phyloP scores from a whole-genome alignment of 2,329 filamentous ascomycete genomes.

The Ascomycota sp. region DNA sequence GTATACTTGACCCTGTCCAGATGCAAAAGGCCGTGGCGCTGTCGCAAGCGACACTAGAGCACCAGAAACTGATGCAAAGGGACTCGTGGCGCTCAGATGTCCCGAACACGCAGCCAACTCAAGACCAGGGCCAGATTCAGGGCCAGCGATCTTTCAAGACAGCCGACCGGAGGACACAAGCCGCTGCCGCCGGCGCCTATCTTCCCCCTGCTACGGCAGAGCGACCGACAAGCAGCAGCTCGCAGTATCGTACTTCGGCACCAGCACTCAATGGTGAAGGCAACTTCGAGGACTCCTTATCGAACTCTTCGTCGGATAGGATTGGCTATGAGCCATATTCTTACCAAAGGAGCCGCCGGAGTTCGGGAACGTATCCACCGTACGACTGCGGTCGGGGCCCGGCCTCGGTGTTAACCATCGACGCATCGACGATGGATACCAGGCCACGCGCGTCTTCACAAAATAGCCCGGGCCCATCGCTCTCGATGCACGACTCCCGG shows the following conservation, averaged over 20 bases:
- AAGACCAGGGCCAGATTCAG: conserved; percentile 12
- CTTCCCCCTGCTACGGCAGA: neutral
- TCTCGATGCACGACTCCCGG: no score
- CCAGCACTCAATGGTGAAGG: conserved; percentile 6
- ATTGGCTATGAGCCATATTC: conserved; percentile 13
- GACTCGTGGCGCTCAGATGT: neutral
- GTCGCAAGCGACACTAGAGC: conserved; percentile 6
- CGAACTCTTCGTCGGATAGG: conserved; percentile 3
- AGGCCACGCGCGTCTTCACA: no score
- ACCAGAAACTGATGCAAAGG: conserved; percentile 9
- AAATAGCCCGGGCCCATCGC: no score
- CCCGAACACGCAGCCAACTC: conserved; percentile 9
- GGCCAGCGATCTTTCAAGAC: conserved; percentile 2
- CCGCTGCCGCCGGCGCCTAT: no score
- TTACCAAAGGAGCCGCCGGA: conserved; percentile 6
- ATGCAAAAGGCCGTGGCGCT: conserved; percentile 1
- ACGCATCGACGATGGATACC: no score
- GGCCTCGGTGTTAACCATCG: no score
- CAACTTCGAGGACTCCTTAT: conserved; percentile 3
- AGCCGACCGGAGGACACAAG: neutral
- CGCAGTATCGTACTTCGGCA: neutral
- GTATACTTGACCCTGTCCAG: neutral
- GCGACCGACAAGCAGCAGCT: conserved; percentile 1
- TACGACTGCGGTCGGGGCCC: conserved; percentile 10
- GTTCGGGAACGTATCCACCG: conserved; percentile 4